Base-by-base conservation (phyloP, 176 grass and related monocot genomes). In the Juncus effusus region DNA sequence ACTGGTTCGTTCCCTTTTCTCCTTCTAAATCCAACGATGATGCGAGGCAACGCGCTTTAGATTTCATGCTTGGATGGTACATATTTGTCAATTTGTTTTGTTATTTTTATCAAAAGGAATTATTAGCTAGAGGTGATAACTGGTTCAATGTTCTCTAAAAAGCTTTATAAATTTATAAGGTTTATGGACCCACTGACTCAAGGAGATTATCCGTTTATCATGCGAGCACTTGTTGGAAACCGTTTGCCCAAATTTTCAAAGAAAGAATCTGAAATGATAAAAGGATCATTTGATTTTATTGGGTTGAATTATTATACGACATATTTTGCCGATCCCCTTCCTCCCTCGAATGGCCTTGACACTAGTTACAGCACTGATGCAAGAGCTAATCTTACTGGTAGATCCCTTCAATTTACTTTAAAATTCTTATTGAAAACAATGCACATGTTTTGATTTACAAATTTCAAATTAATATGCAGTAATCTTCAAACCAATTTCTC, bases 21-120 rank as follows among this genome's bases (percentile, higher is more conserved):
- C 13, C 1, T 42, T 82, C 86, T 0, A 68, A 76, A 13, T 69
- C 82, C 6, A 63, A 90, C 9, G 10, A 61, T 3, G 63, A 74
- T 52, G 81, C 86, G 3, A 44, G 74, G 7, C 76, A 40, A 39
- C 80, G 69, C 2, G 78, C 78, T 35, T 14, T 78, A 16, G 74
- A 89, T 44, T 89, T 89, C 82, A 81, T 73, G 86, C 10, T 84
- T 63, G 86, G 86, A 68, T 89, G 86, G 86, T 89, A 73, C 65
- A 49, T 13, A 16, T 53, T 50, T 60, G 40, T 55, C 0, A 35
- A 37, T 39, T 16, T 3, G 0, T 15, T 6, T 15, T 6, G 16
- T 54, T 75, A 38, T 2, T 2, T 57, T 28, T 0, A 0, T 36
- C 7, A 44, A 12, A 16, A 28, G 19, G 19, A 28, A 28, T 28